Evolutionary conservation across 2,329 filamentous ascomycete species (phyloP).

Genomic region (Colletotrichum filicis): DNA sequence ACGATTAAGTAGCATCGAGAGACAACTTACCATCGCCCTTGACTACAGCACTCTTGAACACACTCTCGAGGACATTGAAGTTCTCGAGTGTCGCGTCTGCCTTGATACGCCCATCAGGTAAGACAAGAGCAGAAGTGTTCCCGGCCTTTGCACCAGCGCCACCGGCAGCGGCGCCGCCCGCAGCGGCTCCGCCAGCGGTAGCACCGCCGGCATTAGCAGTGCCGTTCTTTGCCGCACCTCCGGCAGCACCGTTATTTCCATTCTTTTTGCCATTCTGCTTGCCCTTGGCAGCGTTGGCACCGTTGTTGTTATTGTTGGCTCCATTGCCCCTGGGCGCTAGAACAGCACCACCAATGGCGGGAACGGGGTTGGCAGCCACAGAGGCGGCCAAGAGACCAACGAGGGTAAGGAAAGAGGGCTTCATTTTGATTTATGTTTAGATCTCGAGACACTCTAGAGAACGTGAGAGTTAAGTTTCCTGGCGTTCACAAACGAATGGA

Average conservation of each 20-base stretch:
- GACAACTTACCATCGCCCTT: constrained; percentile 38
- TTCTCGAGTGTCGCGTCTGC: constrained; percentile 32
- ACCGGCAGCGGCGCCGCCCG: neutral
- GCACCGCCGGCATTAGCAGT: constrained; percentile 16
- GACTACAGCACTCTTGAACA: constrained; percentile 41
- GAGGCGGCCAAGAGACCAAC: constrained; percentile 19
- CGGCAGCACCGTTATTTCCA: neutral
- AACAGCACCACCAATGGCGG: neutral
- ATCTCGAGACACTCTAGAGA: neutral
- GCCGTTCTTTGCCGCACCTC: constrained; percentile 12
- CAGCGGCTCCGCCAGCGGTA: neutral
- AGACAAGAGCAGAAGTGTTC: constrained; percentile 20
- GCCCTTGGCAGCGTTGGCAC: too few species aligned
- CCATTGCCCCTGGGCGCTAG: neutral
- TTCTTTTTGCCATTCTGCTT: neutral
- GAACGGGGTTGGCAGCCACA: constrained; percentile 26
- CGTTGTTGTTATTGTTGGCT: neutral
- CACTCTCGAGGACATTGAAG: constrained; percentile 38
- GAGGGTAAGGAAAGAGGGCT: constrained; percentile 21
- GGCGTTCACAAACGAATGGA: constrained; percentile 16
- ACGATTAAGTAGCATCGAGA: too few species aligned
- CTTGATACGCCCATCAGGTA: constrained; percentile 37
- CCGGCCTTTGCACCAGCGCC: neutral
- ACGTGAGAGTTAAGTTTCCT: neutral
- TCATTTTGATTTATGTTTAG: constrained; percentile 10